These are phyloP conservation scores for Leccinum pachyderme DNA, from an alignment of 1,284 basidiomycete genomes.

Conservation along the genomic window DNA sequence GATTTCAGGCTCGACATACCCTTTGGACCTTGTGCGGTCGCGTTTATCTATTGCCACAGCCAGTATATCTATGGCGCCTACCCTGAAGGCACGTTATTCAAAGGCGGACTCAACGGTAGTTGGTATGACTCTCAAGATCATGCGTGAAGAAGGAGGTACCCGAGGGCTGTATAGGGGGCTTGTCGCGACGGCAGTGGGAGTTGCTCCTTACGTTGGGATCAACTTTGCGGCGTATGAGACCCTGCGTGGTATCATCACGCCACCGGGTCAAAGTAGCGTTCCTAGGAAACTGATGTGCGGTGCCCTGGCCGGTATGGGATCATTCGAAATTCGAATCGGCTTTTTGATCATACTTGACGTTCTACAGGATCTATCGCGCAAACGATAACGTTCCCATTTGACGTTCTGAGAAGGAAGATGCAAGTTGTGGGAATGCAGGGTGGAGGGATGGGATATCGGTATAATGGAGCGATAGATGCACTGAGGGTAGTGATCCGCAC, in stretches of 20 bases:
- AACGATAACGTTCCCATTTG: slow-evolving; percentile 94
- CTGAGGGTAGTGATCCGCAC: slow-evolving; percentile 64
- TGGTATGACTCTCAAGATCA: slow-evolving; percentile 88
- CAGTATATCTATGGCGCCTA: slow-evolving; percentile 46
- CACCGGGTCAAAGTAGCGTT: slow-evolving; percentile 67
- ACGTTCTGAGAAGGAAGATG: slow-evolving; percentile 93
- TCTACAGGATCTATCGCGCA: slow-evolving; percentile 77
- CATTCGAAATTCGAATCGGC: neutral
- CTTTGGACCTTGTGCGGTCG: slow-evolving; percentile 90
- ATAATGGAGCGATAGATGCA: slow-evolving; percentile 79
- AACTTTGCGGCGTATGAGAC: slow-evolving; percentile 83
- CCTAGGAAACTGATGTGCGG: slow-evolving; percentile 71
- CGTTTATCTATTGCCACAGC: slow-evolving; percentile 90
- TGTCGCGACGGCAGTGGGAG: slow-evolving; percentile 85
- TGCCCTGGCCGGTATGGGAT: slow-evolving; percentile 61
- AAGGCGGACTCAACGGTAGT: slow-evolving; percentile 70
- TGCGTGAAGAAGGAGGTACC: slow-evolving; percentile 88
- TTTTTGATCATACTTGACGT: slow-evolving; percentile 11
- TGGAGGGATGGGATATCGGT: slow-evolving; percentile 59
- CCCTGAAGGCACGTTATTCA: slow-evolving; percentile 38
- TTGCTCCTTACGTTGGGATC: slow-evolving; percentile 90
- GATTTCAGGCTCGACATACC: slow-evolving; percentile 80
- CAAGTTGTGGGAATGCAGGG: slow-evolving; percentile 87
- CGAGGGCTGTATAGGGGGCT: slow-evolving; percentile 86
- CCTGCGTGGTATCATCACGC: slow-evolving; percentile 68